Evolutionary conservation across 2,329 filamentous ascomycete genomes (phyloP).

Genomic region (Colletotrichum sp.): DNA sequence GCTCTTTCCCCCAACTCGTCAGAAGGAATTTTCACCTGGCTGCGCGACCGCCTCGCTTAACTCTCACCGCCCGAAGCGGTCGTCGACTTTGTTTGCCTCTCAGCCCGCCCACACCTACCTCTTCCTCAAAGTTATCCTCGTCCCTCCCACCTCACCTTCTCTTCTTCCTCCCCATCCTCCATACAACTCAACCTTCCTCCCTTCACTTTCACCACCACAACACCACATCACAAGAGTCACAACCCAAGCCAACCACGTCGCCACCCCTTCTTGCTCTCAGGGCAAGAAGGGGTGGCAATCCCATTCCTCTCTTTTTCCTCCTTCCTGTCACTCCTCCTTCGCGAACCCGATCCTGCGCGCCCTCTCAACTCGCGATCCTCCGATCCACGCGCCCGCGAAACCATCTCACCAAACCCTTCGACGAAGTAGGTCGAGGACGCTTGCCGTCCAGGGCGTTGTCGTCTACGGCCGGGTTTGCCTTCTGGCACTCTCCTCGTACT

Average conservation of each 20-base stretch:
- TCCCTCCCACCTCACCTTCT: background rate
- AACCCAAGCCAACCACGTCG: background rate
- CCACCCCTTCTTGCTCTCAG: background rate
- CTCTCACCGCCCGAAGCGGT: background rate
- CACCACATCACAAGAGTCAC: background rate
- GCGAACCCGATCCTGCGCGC: accelerated
- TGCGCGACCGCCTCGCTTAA: background rate
- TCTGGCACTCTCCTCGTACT: background rate
- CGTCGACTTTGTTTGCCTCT: background rate
- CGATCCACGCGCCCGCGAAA: background rate
- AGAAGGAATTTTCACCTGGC: background rate
- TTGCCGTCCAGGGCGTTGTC: background rate
- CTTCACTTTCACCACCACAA: background rate
- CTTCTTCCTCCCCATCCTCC: background rate
- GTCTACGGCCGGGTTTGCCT: background rate
- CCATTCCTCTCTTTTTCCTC: accelerated
- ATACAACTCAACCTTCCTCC: background rate
- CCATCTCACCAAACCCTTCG: background rate
- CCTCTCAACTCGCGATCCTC: background rate
- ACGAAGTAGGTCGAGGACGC: background rate
- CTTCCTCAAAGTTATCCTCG: background rate
- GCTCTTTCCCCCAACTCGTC: background rate
- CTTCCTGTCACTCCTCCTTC: background rate
- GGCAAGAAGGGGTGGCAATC: background rate
- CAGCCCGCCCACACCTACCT: background rate